Percentiles rank a stretch among this genome's conserved stretches.
Conservation (phyloP, 2,329 filamentous ascomycete genomes). For the Colletotrichum costaricense region DNA sequence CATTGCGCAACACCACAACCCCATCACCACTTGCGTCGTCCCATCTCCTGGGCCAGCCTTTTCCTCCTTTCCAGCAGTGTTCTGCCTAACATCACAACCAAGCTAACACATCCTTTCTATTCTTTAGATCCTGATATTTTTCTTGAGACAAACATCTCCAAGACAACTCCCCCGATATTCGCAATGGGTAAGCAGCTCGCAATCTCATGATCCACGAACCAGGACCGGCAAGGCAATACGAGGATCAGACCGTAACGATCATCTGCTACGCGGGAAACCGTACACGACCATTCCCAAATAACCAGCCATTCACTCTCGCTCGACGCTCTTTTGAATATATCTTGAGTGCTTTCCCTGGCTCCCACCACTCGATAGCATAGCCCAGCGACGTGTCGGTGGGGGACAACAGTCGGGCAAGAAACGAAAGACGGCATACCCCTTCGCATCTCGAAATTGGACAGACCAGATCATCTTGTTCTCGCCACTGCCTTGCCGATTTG, state of each 20-base stretch:
- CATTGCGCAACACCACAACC: not conserved
- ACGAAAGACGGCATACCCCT: not conserved
- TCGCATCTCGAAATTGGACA: not conserved
- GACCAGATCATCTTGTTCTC: constrained; percentile 20
- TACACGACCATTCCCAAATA: constrained; percentile 40
- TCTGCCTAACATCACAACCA: not conserved
- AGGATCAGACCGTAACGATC: not conserved
- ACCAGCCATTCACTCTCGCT: not conserved
- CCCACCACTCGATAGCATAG: not conserved
- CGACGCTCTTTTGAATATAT: not conserved
- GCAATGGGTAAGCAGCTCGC: constrained; percentile 59
- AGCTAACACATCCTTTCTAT: constrained; percentile 41
- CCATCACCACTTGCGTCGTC: constrained; percentile 15
- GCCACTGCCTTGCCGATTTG: constrained; percentile 20
- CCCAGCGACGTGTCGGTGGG: not conserved
- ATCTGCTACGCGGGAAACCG: not conserved
- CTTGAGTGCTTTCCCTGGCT: not conserved
- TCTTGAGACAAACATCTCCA: constrained; percentile 38
- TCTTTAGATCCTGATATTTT: constrained; percentile 39
- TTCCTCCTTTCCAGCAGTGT: not conserved
- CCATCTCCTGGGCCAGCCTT: constrained; percentile 17
- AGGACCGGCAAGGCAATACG: constrained; percentile 37
- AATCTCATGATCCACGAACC: constrained; percentile 34
- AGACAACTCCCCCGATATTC: constrained; percentile 45
- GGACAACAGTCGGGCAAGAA: not conserved